These are phyloP conservation scores for Musa itinerans DNA, from an alignment of 176 grass and related monocot species.

Conservation along the genomic window DNA sequence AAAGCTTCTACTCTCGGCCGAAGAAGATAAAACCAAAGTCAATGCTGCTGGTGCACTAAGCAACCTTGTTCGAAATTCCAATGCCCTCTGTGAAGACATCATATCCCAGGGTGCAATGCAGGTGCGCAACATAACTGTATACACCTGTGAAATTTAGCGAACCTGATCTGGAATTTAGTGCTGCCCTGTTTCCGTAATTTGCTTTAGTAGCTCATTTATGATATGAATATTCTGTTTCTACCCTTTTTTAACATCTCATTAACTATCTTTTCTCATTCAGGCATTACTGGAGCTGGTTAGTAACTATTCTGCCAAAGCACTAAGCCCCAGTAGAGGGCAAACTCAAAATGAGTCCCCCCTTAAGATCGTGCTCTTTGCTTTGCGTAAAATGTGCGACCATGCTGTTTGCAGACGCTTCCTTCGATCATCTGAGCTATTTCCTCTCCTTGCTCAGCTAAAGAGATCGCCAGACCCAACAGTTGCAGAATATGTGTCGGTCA, in stretches of 20 bases:
- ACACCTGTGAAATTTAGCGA: background rate
- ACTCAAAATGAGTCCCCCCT: slow-evolving; percentile 65
- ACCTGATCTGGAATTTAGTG: background rate
- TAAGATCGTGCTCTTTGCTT: slow-evolving; percentile 68
- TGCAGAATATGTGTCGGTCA: slow-evolving; percentile 51
- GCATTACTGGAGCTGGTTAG: slow-evolving; percentile 70
- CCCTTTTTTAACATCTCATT: background rate
- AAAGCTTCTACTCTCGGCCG: slow-evolving; percentile 53
- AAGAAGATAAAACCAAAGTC: slow-evolving; percentile 96
- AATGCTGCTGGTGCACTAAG: slow-evolving; percentile 92
- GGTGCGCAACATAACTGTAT: slow-evolving; percentile 23
- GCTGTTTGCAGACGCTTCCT: slow-evolving; percentile 59
- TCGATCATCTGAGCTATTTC: slow-evolving; percentile 60
- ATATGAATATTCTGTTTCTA: background rate
- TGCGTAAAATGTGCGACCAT: slow-evolving; percentile 90
- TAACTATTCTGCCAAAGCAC: slow-evolving; percentile 52
- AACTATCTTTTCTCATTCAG: slow-evolving; percentile 23
- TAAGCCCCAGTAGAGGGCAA: slow-evolving; percentile 69
- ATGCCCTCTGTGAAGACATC: slow-evolving; percentile 51
- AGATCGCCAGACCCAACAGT: slow-evolving; percentile 60
- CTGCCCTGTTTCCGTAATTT: background rate
- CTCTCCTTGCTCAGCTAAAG: slow-evolving; percentile 52
- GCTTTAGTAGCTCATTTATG: background rate
- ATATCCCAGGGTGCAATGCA: slow-evolving; percentile 68
- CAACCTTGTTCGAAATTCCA: slow-evolving; percentile 74